phyloP scores from a whole-genome alignment of 257 asterid genomes.

The Petunia axillaris region DNA sequence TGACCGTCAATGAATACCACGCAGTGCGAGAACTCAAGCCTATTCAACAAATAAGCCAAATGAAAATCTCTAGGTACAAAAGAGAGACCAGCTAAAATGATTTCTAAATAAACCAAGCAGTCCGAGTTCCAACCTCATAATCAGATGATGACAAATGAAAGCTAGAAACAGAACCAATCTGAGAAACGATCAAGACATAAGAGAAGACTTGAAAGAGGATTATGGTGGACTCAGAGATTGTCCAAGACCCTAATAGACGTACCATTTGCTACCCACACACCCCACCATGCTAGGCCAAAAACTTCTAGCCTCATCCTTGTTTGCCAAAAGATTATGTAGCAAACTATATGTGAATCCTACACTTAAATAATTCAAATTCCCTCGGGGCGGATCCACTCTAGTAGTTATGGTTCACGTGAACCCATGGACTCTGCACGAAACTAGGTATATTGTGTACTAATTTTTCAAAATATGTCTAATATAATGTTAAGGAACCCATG shows the following conservation, averaged over 20 bases:
- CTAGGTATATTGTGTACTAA: too few species aligned
- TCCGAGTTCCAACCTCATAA: background rate
- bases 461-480: too few species aligned
- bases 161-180: background rate
- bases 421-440: background rate
- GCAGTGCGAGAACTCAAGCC: background rate
- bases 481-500: too few species aligned
- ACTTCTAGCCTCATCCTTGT: background rate
- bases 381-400: background rate
- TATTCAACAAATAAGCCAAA: background rate
- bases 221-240: background rate
- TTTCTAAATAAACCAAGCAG: background rate
- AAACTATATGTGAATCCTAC: background rate
- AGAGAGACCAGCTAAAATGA: constrained; percentile 3
- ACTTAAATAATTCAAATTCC: background rate
- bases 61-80: background rate
- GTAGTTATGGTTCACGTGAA: too few species aligned
- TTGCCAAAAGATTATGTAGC: background rate
- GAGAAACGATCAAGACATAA: background rate
- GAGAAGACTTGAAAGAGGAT: background rate
- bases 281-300: background rate
- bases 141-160: background rate
- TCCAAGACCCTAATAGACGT: background rate
- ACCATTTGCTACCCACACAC: background rate
- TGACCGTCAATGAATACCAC: background rate